Evolutionary conservation across 2,329 filamentous ascomycete species (phyloP), one percentile per base, ranked within the genome.

Genomic region (Geosmithia morbida): DNA sequence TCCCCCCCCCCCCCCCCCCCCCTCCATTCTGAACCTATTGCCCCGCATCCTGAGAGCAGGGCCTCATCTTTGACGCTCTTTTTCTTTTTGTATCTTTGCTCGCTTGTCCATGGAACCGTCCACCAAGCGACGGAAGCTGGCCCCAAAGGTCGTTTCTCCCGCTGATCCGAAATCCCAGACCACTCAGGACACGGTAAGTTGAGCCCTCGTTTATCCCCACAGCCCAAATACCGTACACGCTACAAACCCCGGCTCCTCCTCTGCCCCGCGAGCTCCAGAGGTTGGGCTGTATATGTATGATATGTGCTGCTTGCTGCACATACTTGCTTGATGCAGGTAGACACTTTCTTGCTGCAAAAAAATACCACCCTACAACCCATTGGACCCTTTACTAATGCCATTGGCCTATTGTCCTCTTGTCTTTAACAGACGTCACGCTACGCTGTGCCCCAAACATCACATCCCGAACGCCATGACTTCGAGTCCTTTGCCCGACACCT

Each of bases 401-500:
- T 17, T 46, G 20, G 39, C 45, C 41, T 43, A 11, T 37, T 16
- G 33, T 16, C 33, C 33, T 37, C 14, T 16, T 16, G 11, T 37
- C 3, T 13, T 11, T 13, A 3, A 3, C 41, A 16, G 19, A 29
- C 40, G 48, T 61, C 62, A 47, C 58, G 63, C 22, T 59, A 60
- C 60, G 51, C 65, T 55, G 54, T 58, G 52, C 59, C 66, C 61
- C 66, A 71, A 61, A 56, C 62, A 48, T 59, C 66, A 16, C 41
- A 59, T 54, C 57, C 61, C 48, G 71, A 77, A 55, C 71, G 74
- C 53, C 71, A 77, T 61, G 77, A 81, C 55, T 83, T 82, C 62
- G 79, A 82, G 61, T 72, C 75, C 47, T 82, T 82, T 57, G 79
- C 78, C 50, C 72, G 78, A 44, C 79, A 83, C 63, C 70, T 83